phyloP scores from a whole-genome alignment of 495 filamentous ascomycete genomes.

The Sporormia fimetaria region DNA sequence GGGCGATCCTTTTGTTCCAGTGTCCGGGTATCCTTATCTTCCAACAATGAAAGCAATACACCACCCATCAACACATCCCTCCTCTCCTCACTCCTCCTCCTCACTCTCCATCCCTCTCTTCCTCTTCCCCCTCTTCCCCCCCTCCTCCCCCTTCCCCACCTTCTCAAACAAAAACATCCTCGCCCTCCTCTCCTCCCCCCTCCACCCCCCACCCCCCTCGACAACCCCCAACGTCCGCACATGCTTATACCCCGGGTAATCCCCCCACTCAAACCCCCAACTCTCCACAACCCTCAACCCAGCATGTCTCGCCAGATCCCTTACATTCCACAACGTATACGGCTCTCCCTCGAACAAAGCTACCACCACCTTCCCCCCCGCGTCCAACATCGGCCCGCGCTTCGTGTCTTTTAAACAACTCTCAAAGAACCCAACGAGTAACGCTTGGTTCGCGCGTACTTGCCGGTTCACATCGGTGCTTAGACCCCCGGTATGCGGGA shows the following conservation, averaged over 20 bases:
- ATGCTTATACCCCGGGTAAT: slow-evolving; percentile 80
- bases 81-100: slow-evolving; percentile 7
- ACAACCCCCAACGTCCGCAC: slow-evolving; percentile 77
- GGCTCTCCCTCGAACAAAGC: slow-evolving; percentile 88
- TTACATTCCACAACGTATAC: slow-evolving; percentile 90
- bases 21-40: slow-evolving; percentile 6
- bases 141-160: slow-evolving; percentile 19
- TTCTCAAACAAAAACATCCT: slow-evolving; percentile 32
- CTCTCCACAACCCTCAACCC: slow-evolving; percentile 66
- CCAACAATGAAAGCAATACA: no score
- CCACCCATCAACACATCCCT: no score
- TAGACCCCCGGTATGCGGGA: slow-evolving; percentile 88
- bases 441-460: slow-evolving; percentile 72
- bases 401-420: slow-evolving; percentile 5
- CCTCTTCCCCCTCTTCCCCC: slow-evolving; percentile 17
- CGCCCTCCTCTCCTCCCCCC: slow-evolving; percentile 41
- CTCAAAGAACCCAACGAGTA: slow-evolving; percentile 18
- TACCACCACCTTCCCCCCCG: slow-evolving; percentile 61
- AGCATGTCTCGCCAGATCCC: slow-evolving; percentile 67
- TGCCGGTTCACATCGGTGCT: slow-evolving; percentile 89
- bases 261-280: slow-evolving; percentile 60
- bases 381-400: slow-evolving; percentile 42
- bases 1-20: no score
- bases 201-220: slow-evolving; percentile 37
- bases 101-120: slow-evolving; percentile 11